These are phyloP conservation scores for Penium margaritaceum DNA, from an alignment of 139 green algal genomes.

Conservation along the genomic window DNA sequence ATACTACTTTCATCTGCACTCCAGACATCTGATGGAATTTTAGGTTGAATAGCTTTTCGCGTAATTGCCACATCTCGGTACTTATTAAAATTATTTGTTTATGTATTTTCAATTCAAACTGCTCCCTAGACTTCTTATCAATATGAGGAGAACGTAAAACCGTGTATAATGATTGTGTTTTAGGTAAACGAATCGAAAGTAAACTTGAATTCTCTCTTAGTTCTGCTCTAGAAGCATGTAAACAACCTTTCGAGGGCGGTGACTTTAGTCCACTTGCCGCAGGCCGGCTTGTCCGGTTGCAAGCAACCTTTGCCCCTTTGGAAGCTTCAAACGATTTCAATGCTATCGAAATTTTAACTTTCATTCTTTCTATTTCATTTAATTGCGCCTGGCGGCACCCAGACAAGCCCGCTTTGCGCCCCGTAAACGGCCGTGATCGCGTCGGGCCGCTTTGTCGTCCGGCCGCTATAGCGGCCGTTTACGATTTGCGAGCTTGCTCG, in stretches of 20 bases:
- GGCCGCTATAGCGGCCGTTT: no score
- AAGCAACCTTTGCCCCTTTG: no score
- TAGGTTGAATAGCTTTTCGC: not conserved
- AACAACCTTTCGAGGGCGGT: no score
- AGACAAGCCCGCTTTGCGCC: no score
- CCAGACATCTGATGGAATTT: conserved; percentile 8
- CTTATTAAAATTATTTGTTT: conserved; percentile 4
- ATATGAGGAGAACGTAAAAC: conserved; percentile 19
- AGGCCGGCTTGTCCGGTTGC: no score
- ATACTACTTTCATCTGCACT: conserved; percentile 9
- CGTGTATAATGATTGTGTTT: conserved; percentile 6
- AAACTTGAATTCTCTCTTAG: conserved; percentile 9
- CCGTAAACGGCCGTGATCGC: no score
- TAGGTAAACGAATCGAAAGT: conserved; percentile 12
- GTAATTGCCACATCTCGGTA: not conserved
- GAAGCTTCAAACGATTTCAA: conserved; percentile 13
- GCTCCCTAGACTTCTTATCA: conserved; percentile 24
- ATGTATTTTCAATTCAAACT: conserved; percentile 27
- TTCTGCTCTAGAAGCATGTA: no score
- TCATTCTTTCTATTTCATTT: conserved; percentile 22
- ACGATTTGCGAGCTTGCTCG: no score
- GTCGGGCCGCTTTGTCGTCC: no score
- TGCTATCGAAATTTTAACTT: conserved; percentile 4
- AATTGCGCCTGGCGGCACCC: no score
- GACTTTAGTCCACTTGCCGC: no score